phyloP scores from a whole-genome alignment of 306 rosid species.

The Citrullus amarus region DNA sequence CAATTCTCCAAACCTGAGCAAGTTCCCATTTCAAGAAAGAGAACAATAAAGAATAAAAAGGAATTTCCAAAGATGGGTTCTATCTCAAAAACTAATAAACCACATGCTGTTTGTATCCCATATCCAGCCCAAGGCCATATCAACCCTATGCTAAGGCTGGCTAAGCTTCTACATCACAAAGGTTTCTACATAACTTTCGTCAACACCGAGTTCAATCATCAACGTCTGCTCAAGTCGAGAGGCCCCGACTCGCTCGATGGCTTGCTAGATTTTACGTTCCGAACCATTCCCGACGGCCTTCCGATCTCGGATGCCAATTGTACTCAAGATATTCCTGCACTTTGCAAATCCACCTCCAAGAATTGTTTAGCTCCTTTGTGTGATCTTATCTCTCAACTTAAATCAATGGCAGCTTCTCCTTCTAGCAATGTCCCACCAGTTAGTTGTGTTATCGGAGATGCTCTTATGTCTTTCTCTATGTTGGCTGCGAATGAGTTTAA shows the following conservation, averaged over 20 bases:
- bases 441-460: slow-evolving; percentile 37
- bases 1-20: too few relatives aligned
- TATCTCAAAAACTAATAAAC: background rate
- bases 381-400: slow-evolving; percentile 25
- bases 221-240: background rate
- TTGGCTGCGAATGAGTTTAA: slow-evolving; percentile 33
- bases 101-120: background rate
- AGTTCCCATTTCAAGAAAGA: too few relatives aligned
- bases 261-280: background rate
- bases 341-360: slow-evolving; percentile 22
- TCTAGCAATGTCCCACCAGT: slow-evolving; percentile 18
- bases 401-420: background rate
- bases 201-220: background rate
- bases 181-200: background rate
- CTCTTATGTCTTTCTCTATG: slow-evolving; percentile 30
- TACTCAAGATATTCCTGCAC: slow-evolving; percentile 31
- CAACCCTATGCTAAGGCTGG: background rate
- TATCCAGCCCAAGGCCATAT: background rate
- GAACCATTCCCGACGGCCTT: slow-evolving; percentile 34
- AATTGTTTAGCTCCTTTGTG: slow-evolving; percentile 29
- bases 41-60: background rate
- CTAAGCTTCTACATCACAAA: background rate
- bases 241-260: background rate
- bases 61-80: background rate
- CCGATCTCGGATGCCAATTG: slow-evolving; percentile 29